A percentile compares a stretch with the other conserved stretches of the same genome.
Evolutionary conservation across 2,329 filamentous ascomycete genomes (phyloP).

Genomic region (Myotisia sp.): DNA sequence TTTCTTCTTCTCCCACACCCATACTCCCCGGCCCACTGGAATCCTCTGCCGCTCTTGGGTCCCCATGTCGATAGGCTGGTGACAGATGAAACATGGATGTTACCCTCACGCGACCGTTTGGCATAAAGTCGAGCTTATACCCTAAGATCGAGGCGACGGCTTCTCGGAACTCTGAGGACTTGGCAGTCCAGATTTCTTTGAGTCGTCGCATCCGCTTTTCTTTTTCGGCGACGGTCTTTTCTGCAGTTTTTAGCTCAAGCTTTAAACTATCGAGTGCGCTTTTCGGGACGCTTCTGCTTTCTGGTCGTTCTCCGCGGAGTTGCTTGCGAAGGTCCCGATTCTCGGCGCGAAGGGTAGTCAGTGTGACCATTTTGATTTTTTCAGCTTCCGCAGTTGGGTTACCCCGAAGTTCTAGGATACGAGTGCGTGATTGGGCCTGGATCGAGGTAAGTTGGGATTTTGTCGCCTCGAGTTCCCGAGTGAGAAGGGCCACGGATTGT

Average conservation of each 20-base stretch:
- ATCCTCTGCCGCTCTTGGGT: constrained; percentile 47
- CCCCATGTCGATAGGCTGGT: constrained; percentile 30
- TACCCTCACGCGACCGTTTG: constrained; percentile 90
- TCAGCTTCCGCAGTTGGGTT: constrained; percentile 83
- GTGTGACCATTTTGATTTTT: constrained; percentile 66
- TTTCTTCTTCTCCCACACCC: constrained; percentile 37
- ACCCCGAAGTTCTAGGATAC: constrained; percentile 71
- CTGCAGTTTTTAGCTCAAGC: constrained; percentile 58
- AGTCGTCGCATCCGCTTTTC: constrained; percentile 75
- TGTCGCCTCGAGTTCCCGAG: constrained; percentile 59
- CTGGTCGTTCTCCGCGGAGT: constrained; percentile 39
- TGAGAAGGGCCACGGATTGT: constrained; percentile 54
- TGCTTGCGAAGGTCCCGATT: constrained; percentile 70
- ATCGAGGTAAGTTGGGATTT: constrained; percentile 57
- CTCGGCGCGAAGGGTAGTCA: constrained; percentile 64
- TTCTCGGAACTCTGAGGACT: constrained; percentile 88
- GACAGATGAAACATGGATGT: constrained; percentile 72
- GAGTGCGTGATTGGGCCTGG: constrained; percentile 57
- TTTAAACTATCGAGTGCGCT: constrained; percentile 62
- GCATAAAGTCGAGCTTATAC: constrained; percentile 90
- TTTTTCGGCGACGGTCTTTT: constrained; percentile 50
- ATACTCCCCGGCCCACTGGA: constrained; percentile 28
- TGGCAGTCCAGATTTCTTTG: constrained; percentile 83
- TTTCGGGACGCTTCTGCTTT: constrained; percentile 54
- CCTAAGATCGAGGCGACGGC: constrained; percentile 83